Conservation (phyloP, 306 rosid species). For the Echinosophora koreensis region DNA sequence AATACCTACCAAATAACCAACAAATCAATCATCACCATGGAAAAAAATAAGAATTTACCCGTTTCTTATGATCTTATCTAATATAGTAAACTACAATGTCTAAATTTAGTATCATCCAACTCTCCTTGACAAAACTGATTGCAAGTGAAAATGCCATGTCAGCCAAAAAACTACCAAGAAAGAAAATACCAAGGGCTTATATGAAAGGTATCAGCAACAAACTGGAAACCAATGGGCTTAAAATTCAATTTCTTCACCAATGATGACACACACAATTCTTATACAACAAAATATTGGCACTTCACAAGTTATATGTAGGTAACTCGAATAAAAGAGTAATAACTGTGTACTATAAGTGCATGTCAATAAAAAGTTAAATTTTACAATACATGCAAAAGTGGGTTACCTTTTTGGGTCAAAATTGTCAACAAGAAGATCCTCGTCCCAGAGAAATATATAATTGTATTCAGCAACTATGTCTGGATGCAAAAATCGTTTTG, state of each 20-base stretch:
- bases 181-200: not conserved
- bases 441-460: conserved; percentile 96
- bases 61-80: not conserved
- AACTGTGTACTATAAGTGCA: not conserved
- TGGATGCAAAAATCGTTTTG: conserved; percentile 96
- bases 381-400: not conserved
- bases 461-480: conserved; percentile 80
- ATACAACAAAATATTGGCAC: not conserved
- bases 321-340: conserved; percentile 11
- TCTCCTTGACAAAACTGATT: conserved; percentile 13
- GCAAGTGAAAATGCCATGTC: not conserved
- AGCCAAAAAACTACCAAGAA: conserved; percentile 1
- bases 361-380: not conserved
- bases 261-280: not conserved
- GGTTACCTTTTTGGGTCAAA: conserved; percentile 74
- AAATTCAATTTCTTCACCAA: conserved; percentile 25
- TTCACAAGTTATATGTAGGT: conserved; percentile 5
- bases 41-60: not conserved
- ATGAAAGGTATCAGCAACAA: conserved; percentile 7
- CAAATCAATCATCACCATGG: conserved; percentile 25
- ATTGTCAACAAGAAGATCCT: conserved; percentile 90
- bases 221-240: not conserved
- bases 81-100: conserved; percentile 22
- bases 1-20: conserved; percentile 63
- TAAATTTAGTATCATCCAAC: conserved; percentile 21